These are phyloP conservation scores for Dryadomyces sulphureus DNA, from an alignment of 2,329 filamentous ascomycete genomes.

Conservation along the genomic window DNA sequence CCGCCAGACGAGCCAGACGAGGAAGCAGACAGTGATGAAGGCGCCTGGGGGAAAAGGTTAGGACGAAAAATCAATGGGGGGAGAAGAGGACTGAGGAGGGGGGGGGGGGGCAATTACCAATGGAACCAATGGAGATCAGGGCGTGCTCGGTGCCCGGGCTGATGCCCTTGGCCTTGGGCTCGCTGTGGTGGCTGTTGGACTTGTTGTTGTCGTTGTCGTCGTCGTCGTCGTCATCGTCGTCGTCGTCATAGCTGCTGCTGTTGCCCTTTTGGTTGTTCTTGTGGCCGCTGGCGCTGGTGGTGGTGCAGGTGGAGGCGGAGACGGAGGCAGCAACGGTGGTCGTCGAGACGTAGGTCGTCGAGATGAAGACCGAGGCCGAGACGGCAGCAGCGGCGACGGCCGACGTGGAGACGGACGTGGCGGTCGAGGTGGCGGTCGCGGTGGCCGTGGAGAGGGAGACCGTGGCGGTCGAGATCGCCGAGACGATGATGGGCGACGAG, in stretches of 20 bases:
- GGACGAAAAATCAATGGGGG: background rate
- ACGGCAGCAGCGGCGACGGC: too few relatives aligned
- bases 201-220: background rate
- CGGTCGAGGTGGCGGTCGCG: too few relatives aligned
- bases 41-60: slow-evolving; percentile 21
- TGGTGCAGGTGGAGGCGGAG: too few relatives aligned
- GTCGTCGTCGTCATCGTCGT: background rate
- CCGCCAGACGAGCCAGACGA: slow-evolving; percentile 30
- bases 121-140: slow-evolving; percentile 20
- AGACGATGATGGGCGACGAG: too few relatives aligned
- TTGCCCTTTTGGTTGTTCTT: background rate
- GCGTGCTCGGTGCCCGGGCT: slow-evolving; percentile 15
- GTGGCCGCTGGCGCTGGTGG: background rate
- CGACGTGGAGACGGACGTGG: too few relatives aligned
- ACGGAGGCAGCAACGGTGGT: too few relatives aligned
- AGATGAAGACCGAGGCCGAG: too few relatives aligned
- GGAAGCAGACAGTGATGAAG: slow-evolving; percentile 28
- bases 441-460: too few relatives aligned
- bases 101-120: slow-evolving; percentile 14
- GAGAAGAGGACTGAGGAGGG: background rate
- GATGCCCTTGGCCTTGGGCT: slow-evolving; percentile 3
- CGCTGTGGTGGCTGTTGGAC: background rate
- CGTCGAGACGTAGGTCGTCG: too few relatives aligned
- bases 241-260: slow-evolving; percentile 1
- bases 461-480: too few relatives aligned